Conservation (phyloP, 495 filamentous ascomycete species). For the Clohesyomyces aquaticus region DNA sequence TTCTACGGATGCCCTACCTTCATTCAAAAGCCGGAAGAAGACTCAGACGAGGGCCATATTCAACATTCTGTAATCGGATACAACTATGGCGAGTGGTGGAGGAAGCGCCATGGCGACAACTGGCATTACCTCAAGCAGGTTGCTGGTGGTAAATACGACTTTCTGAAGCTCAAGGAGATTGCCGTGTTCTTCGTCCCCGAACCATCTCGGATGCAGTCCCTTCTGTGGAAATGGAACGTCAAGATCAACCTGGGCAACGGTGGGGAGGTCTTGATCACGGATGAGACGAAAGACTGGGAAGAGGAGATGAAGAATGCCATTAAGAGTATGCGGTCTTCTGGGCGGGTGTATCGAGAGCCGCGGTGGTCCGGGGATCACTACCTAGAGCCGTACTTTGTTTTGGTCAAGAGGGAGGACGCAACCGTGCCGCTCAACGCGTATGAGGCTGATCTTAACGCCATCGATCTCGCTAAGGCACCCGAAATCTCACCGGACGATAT, state of each 20-base stretch:
- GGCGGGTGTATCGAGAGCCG: no score
- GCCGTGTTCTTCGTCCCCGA: not conserved
- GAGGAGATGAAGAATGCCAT: not conserved
- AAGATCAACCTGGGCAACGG: not conserved
- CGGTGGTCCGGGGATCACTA: no score
- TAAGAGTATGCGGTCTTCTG: not conserved
- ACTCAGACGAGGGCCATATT: not conserved
- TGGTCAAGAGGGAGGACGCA: not conserved
- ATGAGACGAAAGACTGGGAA: not conserved
- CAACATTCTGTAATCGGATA: not conserved
- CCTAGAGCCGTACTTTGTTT: not conserved
- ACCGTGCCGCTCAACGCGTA: no score
- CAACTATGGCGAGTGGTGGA: not conserved
- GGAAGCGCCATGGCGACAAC: not conserved
- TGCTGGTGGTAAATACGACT: not conserved
- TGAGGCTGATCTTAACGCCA: no score
- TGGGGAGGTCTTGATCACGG: not conserved
- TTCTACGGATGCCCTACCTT: not conserved
- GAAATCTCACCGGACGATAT: no score
- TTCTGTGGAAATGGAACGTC: not conserved
- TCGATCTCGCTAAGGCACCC: no score
- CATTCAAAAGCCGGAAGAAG: not conserved
- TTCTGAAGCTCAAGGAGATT: not conserved
- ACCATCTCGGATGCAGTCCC: not conserved
- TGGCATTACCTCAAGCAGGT: not conserved